Conservation (phyloP, 2,329 filamentous ascomycete genomes). For the Talaromyces sp. region DNA sequence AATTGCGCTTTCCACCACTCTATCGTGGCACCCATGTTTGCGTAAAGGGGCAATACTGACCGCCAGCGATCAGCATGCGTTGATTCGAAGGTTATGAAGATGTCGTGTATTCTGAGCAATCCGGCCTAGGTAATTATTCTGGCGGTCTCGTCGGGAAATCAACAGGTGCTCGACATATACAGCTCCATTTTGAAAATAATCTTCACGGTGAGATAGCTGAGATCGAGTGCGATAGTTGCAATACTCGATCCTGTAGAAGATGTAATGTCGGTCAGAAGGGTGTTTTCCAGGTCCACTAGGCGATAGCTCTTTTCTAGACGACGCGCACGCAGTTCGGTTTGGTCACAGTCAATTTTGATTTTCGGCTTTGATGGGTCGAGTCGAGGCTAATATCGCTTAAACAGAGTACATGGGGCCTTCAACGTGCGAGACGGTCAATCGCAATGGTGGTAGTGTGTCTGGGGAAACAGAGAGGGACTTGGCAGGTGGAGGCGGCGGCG, state of each 20-base stretch:
- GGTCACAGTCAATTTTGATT: not conserved
- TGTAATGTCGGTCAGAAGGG: not conserved
- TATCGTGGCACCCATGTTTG: slow-evolving; percentile 32
- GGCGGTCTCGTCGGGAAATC: not conserved
- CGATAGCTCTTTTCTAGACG: not conserved
- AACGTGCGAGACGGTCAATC: not conserved
- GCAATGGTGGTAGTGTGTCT: not conserved
- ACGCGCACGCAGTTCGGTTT: not conserved
- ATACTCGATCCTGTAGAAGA: not conserved
- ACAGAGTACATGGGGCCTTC: not conserved
- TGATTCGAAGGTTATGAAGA: not conserved
- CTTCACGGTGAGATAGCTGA: not conserved
- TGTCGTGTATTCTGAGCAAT: not conserved
- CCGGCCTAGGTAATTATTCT: no score
- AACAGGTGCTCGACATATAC: not conserved
- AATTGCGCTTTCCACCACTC: slow-evolving; percentile 52
- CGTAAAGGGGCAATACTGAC: slow-evolving; percentile 4
- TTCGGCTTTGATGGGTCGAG: not conserved
- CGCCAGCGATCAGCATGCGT: slow-evolving; percentile 16
- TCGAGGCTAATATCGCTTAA: not conserved
- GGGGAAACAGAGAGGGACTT: not conserved
- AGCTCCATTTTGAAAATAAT: not conserved
- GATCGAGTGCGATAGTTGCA: not conserved
- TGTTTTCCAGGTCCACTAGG: not conserved
- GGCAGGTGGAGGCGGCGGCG: not conserved